Percentiles rank a stretch among this genome's conserved stretches.
Conservation (phyloP, 208 protist genomes). For the Acanthamoeba triangularis region DNA sequence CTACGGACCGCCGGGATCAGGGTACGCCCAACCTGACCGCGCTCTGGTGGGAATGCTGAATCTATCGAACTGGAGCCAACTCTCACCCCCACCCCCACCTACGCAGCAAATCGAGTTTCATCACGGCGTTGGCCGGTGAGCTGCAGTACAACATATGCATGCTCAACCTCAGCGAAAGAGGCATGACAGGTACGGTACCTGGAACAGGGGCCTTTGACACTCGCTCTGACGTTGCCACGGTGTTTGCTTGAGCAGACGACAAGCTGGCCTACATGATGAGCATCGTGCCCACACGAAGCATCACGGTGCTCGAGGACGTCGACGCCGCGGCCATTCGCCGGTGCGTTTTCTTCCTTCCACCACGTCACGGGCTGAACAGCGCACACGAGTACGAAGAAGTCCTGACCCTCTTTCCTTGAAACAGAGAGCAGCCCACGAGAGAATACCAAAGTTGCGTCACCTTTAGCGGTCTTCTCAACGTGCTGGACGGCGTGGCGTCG, state of each 20-base stretch:
- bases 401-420: neutral
- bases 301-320: constrained; percentile 97
- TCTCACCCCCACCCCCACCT: neutral
- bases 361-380: too few species aligned
- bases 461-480: constrained; percentile 97
- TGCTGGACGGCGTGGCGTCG: constrained; percentile 96
- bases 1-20: constrained; percentile 96
- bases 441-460: constrained; percentile 87
- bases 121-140: constrained; percentile 96
- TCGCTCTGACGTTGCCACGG: too few species aligned
- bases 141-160: constrained; percentile 96
- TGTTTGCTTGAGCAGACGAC: neutral
- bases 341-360: neutral
- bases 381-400: too few species aligned
- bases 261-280: constrained; percentile 79
- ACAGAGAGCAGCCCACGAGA: neutral
- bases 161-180: constrained; percentile 84
- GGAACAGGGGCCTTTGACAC: too few species aligned
- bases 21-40: neutral
- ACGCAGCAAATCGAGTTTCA: constrained; percentile 94
- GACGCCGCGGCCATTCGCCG: constrained; percentile 94
- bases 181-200: constrained; percentile 4
- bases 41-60: neutral
- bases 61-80: neutral
- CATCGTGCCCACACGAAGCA: constrained; percentile 92